phyloP scores from a whole-genome alignment of 2,329 filamentous ascomycete species.

The Mycosphaerella sp. region DNA sequence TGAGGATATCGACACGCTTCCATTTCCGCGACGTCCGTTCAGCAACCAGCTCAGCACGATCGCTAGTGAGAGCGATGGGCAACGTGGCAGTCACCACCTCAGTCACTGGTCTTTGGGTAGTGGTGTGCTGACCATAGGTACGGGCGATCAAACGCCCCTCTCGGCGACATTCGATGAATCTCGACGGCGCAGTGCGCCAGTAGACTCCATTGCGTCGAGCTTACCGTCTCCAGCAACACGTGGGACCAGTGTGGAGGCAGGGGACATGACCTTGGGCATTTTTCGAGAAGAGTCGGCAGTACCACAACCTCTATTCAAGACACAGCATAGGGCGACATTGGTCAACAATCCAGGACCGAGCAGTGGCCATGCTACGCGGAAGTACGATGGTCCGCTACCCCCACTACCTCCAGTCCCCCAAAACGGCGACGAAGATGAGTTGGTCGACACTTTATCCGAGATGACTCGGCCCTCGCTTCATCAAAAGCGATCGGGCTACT shows the following conservation, averaged over 20 bases:
- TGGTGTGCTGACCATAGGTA: slow-evolving; percentile 25
- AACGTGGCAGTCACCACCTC: slow-evolving; percentile 25
- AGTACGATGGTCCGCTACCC: slow-evolving; percentile 28
- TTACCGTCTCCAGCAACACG: slow-evolving; percentile 17
- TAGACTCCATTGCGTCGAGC: slow-evolving; percentile 20
- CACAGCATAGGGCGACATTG: slow-evolving; percentile 6
- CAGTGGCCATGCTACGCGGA: slow-evolving; percentile 10
- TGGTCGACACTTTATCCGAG: slow-evolving; percentile 32
- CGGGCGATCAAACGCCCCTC: slow-evolving; percentile 26
- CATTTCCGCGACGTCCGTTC: slow-evolving; percentile 29
- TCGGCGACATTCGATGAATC: slow-evolving; percentile 17
- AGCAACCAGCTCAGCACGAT: slow-evolving; percentile 34
- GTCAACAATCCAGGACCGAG: slow-evolving; percentile 3
- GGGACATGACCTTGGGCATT: slow-evolving; percentile 29
- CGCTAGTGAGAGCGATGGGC: slow-evolving; percentile 32
- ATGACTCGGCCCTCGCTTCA: slow-evolving; percentile 29
- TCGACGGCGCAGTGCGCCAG: slow-evolving; percentile 23
- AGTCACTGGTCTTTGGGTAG: slow-evolving; percentile 32
- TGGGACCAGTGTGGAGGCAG: slow-evolving; percentile 19
- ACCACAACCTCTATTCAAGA: slow-evolving; percentile 32
- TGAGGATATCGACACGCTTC: slow-evolving; percentile 28
- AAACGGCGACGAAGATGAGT: slow-evolving; percentile 29
- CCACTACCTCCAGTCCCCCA: slow-evolving; percentile 29
- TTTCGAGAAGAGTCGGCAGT: slow-evolving; percentile 31
- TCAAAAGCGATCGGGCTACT: slow-evolving; percentile 33